Base-by-base conservation (phyloP, 208 protist species). In the Trypanosoma avium region DNA sequence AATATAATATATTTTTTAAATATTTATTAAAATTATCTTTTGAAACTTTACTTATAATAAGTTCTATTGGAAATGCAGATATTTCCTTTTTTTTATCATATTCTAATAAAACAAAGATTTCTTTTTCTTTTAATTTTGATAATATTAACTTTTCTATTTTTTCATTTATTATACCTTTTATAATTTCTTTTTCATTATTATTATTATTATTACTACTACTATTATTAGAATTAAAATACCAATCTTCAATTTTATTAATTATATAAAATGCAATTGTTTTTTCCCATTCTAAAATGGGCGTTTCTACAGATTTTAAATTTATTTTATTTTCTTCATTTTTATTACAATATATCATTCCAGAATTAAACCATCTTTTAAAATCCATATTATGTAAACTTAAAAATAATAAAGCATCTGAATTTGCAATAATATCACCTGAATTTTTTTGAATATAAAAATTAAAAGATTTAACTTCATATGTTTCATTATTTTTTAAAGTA, bases 361-460 rank as follows among this genome's bases (percentile, higher is more conserved):
- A 56, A 0, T 55, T 75, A 0, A 93, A 69, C 87, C 87, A 93
- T 32, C 43, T 70, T 46, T 84, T 66, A 60, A 89, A 93, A 67
- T 87, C 65, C 70, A 90, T 81, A 22, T 69, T 46, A 46, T 90
- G 76, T 5, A 26, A 13, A 1, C 56, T 56, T n/a, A 86, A 69
- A 47, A 93, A 93, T 0, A 40, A 22, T 29, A 90, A 69, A 0
- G 79, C 75, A 0, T 43, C 40, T 12, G 73, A 45, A 38, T 50
- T 63, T 0, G 88, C 73, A 0, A 40, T 30, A 38, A 88, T 70
- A 43, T 86, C 73, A 6, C 84, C 81, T 7, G 30, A 48, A 33
- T 21, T 49, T 26, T 83, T 79, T 26, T 81, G 53, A 3, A 90
- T 74, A 60, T 76, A 89, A 64, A 93, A 93, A 49, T 93, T 93